Percentiles rank a stretch among this genome's conserved stretches.
phyloP scores from a whole-genome alignment of 2,329 filamentous ascomycete genomes.

The Aspergillus aculeatinus region DNA sequence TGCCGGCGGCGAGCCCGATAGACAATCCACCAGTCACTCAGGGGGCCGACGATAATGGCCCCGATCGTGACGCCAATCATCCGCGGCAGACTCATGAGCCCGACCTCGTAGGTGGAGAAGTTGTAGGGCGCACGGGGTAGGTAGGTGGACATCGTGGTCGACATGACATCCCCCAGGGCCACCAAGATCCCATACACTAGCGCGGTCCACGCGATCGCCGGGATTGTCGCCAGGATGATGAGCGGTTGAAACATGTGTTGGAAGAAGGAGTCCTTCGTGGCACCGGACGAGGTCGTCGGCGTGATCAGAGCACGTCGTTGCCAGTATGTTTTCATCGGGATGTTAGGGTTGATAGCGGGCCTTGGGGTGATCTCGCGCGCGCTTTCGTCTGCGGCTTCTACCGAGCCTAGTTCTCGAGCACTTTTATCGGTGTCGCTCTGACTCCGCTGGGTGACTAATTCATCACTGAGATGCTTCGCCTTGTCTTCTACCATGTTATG shows the following conservation, averaged over 20 bases:
- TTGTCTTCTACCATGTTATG: too few species aligned
- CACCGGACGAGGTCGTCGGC: background rate
- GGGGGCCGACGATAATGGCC: background rate
- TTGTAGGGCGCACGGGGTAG: conserved; percentile 43
- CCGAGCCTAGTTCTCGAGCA: too few species aligned
- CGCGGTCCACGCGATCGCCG: conserved; percentile 48
- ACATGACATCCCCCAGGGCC: conserved; percentile 41
- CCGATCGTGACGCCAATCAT: conserved; percentile 37
- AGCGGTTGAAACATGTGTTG: conserved; percentile 1
- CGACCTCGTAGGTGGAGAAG: conserved; percentile 39
- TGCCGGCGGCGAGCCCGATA: conserved; percentile 36
- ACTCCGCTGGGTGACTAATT: too few species aligned
- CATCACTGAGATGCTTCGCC: too few species aligned
- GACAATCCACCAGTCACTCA: conserved; percentile 41
- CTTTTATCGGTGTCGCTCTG: too few species aligned
- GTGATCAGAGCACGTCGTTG: conserved; percentile 4
- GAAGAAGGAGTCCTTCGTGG: background rate
- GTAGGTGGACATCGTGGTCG: conserved; percentile 36
- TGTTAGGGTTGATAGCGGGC: too few species aligned
- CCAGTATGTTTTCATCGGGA: background rate
- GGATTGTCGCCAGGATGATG: conserved; percentile 41
- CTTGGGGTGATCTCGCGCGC: too few species aligned
- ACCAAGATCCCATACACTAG: conserved; percentile 42
- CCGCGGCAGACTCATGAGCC: conserved; percentile 40
- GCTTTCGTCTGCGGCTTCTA: too few species aligned